Conservation (phyloP, 768 basidiomycete species). For the Leccinum variicolor region DNA sequence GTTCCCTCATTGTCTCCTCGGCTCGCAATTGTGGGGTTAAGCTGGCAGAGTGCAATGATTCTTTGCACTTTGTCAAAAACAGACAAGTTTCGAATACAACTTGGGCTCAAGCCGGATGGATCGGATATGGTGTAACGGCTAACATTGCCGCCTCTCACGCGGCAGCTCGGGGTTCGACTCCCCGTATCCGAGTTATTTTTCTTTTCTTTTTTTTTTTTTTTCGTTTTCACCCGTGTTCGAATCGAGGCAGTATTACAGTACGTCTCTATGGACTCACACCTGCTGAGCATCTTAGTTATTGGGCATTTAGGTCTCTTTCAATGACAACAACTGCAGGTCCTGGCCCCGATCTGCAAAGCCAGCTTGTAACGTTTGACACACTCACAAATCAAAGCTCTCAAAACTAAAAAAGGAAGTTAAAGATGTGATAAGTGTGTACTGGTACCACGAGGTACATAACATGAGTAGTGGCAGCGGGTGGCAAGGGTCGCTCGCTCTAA, state of each 20-base stretch:
- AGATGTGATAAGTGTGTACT: too few relatives aligned
- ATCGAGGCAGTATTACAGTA: too few relatives aligned
- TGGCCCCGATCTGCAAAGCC: background rate
- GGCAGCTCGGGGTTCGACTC: slow-evolving; percentile 40
- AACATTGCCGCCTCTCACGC: slow-evolving; percentile 65
- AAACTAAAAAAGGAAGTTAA: too few relatives aligned
- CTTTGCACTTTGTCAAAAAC: background rate
- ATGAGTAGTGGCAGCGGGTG: too few relatives aligned
- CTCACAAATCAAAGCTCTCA: too few relatives aligned
- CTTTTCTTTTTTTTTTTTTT: background rate
- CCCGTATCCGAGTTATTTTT: slow-evolving; percentile 28
- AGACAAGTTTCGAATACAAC: background rate
- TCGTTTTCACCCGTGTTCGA: background rate
- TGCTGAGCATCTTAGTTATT: background rate
- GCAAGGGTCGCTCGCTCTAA: too few relatives aligned
- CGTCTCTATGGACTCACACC: too few relatives aligned
- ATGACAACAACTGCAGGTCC: background rate
- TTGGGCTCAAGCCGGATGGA: background rate
- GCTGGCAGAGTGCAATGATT: background rate
- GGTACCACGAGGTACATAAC: too few relatives aligned
- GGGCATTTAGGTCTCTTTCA: background rate
- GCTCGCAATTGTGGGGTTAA: background rate
- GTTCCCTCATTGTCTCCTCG: background rate
- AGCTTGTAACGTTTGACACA: background rate
- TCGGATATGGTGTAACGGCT: slow-evolving; percentile 65